These are phyloP conservation scores for Hygrocybe coccinea DNA, from an alignment of 768 basidiomycete genomes.

Conservation along the genomic window DNA sequence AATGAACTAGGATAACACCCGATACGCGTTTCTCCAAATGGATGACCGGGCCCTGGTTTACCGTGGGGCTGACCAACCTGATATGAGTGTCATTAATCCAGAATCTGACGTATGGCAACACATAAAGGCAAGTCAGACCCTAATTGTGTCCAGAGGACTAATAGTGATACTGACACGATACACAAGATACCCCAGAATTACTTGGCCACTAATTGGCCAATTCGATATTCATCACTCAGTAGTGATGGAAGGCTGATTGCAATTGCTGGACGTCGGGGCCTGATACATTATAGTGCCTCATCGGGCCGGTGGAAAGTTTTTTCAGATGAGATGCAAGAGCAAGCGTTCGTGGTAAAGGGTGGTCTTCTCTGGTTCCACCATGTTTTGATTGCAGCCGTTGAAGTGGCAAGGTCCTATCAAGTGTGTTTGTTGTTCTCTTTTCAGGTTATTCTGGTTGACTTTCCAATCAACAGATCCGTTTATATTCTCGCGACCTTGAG, in stretches of 20 bases:
- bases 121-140: conserved; percentile 71
- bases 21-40: conserved; percentile 92
- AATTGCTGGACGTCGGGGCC: conserved; percentile 83
- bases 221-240: conserved; percentile 86
- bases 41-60: conserved; percentile 92
- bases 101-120: conserved; percentile 98
- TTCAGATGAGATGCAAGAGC: conserved; percentile 73
- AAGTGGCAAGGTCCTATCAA: conserved; percentile 74
- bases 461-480: conserved; percentile 61
- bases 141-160: not conserved
- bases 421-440: conserved; percentile 36
- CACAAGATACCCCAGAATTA: conserved; percentile 77
- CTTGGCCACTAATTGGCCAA: conserved; percentile 87
- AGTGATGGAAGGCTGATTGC: conserved; percentile 89
- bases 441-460: not conserved
- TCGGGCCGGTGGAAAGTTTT: conserved; percentile 97
- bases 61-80: conserved; percentile 94
- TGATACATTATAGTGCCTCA: conserved; percentile 89
- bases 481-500: conserved; percentile 92
- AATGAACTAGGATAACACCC: conserved; percentile 75
- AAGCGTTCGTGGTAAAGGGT: conserved; percentile 81
- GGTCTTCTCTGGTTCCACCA: conserved; percentile 97
- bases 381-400: conserved; percentile 86
- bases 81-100: conserved; percentile 97
- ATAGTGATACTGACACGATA: not conserved